Evolutionary conservation across 1,284 basidiomycete genomes (phyloP), one percentile per base, ranked within the genome.

Genomic region (Rhodotorula sp.): DNA sequence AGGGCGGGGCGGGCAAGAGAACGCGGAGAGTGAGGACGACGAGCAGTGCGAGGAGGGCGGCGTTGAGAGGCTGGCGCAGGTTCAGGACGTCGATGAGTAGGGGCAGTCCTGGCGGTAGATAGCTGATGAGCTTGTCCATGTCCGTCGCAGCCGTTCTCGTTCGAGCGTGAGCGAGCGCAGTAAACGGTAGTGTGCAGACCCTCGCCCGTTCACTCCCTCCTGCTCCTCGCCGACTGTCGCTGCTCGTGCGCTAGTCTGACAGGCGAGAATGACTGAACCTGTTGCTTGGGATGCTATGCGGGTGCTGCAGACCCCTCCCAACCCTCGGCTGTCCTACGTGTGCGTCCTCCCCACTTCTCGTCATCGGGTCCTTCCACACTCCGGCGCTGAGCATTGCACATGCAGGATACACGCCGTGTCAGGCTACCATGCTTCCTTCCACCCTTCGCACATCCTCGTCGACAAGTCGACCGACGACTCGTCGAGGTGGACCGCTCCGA

Each of bases 371-470:
- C 8, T 26, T 44, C 18, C 8, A 26, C 54, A 44, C 40, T 11
- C 50, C 0, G 9, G 20, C 54, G 4, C 61, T 24, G 11, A 44
- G 10, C 48, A 22, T 46, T 37, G 22, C 52, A 7, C 55, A 48
- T n/a, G 13, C 68, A 73, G 72, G 0, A 65, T 76, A 10, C 71
- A 76, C 59, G 70, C 76, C 15, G 62, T 54, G 5, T 79, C 78
- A 22, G 77, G 77, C 18, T 77, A 77, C 67, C 76, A 76, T 37
- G 72, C 77, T 31, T 50, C 70, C 44, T 80, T 78, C 59, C 69
- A 69, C 55, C 79, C 79, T 4, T 62, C 72, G 62, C 75, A 78
- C 68, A 76, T 79, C 66, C 70, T 76, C 22, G 22, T 5, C 28
- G 74, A 77, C 60, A 69, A 68, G 4, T 78, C 78, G 0, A 62